Conservation (phyloP, 805 yeast species). For the Komagataella mondaviorum region DNA sequence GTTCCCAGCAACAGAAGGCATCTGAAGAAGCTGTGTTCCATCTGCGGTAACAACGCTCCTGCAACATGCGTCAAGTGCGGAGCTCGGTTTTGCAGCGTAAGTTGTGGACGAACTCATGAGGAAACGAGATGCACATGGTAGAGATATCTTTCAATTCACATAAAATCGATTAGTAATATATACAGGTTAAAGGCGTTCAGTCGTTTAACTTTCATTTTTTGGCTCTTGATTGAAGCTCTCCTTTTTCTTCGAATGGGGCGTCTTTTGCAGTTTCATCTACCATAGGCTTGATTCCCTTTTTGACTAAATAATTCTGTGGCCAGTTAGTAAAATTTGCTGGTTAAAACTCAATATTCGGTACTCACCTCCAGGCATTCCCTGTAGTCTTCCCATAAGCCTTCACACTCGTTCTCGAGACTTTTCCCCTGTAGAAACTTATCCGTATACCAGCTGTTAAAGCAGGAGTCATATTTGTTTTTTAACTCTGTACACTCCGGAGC, state of each 20-base stretch:
- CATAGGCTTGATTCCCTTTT: conserved; percentile 69
- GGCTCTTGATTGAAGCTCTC: conserved; percentile 18
- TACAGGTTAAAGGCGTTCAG: neutral
- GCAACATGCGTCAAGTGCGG: conserved; percentile 26
- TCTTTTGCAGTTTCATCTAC: conserved; percentile 82
- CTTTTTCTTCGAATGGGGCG: conserved; percentile 74
- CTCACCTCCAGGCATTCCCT: conserved; percentile 71
- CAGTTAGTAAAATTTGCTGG: neutral
- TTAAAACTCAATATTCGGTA: conserved; percentile 2
- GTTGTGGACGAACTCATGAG: conserved; percentile 24
- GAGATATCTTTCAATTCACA: neutral
- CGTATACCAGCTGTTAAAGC: conserved; percentile 92
- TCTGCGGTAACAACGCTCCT: conserved; percentile 29
- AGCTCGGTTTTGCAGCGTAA: conserved; percentile 26
- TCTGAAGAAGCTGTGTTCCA: conserved; percentile 27
- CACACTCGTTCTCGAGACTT: conserved; percentile 72
- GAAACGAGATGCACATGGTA: conserved; percentile 28
- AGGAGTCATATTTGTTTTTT: conserved; percentile 78
- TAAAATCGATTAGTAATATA: neutral
- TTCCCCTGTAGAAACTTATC: conserved; percentile 64
- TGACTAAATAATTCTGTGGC: conserved; percentile 33
- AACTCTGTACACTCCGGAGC: conserved; percentile 94
- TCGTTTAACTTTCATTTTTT: neutral
- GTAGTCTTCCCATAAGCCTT: conserved; percentile 78
- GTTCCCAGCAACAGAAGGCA: conserved; percentile 18